Conservation (phyloP, 257 asterid species). For the Plantago major region DNA sequence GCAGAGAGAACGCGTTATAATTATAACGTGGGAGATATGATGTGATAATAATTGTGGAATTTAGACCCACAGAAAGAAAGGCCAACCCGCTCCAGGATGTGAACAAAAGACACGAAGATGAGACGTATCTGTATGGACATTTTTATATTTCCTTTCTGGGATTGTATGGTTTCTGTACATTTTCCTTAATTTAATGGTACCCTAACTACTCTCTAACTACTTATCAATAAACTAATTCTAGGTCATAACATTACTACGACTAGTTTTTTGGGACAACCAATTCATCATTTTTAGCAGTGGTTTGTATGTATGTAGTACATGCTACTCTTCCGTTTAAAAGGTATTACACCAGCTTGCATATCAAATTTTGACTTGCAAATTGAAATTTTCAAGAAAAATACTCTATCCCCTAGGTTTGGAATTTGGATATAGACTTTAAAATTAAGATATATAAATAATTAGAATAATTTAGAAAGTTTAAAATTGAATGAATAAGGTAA, state of each 20-base stretch:
- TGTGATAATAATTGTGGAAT: conserved; percentile 5
- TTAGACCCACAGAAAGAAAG: conserved; percentile 14
- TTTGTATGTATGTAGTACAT: background rate
- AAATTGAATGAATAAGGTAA: no score
- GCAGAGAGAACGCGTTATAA: background rate
- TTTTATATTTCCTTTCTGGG: conserved; percentile 5
- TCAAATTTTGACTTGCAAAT: no score
- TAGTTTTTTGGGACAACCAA: background rate
- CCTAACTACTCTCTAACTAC: conserved; percentile 46
- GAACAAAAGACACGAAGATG: conserved; percentile 19
- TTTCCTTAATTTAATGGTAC: conserved; percentile 5
- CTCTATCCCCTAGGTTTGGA: no score
- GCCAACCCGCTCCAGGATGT: conserved; percentile 40
- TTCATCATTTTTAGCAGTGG: background rate
- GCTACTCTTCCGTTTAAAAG: no score
- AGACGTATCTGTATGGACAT: conserved; percentile 36
- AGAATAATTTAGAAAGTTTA: no score
- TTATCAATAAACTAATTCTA: background rate
- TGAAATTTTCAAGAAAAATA: no score
- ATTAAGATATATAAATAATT: no score
- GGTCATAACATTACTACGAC: background rate
- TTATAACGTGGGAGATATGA: background rate
- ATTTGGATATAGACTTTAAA: no score
- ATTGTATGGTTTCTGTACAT: background rate
- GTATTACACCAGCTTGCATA: no score